Percentiles rank a stretch among this genome's conserved stretches.
These are phyloP conservation scores for Raphanus raphanistrum DNA, from an alignment of 345 rosid species.

Conservation along the genomic window DNA sequence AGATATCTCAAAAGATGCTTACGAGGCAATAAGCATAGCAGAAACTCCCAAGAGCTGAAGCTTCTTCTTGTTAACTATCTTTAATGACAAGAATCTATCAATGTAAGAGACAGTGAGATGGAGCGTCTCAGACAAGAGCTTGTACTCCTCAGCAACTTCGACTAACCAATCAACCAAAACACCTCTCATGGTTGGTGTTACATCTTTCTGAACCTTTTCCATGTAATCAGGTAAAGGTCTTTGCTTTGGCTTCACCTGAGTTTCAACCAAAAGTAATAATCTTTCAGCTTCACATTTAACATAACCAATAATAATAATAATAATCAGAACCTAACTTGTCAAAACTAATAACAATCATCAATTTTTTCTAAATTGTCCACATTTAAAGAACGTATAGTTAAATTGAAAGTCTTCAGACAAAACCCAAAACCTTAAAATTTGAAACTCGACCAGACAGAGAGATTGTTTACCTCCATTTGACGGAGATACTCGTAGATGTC, in stretches of 20 bases:
- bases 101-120: conserved; percentile 54
- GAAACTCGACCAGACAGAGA: background rate
- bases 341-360: background rate
- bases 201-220: conserved; percentile 62
- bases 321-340: too few relatives aligned
- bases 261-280: background rate
- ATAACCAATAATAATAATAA: background rate
- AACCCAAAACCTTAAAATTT: background rate
- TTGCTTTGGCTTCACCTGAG: conserved; percentile 55
- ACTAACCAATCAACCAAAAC: conserved; percentile 77
- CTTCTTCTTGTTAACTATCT: conserved; percentile 47
- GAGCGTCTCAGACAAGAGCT: conserved; percentile 60
- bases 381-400: background rate
- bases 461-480: conserved; percentile 26
- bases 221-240: conserved; percentile 67
- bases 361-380: background rate
- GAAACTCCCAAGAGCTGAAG: conserved; percentile 80
- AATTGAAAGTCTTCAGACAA: background rate
- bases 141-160: conserved; percentile 69
- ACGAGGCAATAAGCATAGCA: conserved; percentile 85
- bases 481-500: conserved; percentile 37
- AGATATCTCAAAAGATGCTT: conserved; percentile 36
- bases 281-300: background rate
- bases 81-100: conserved; percentile 60
- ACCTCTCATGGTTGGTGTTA: conserved; percentile 66